These are phyloP conservation scores for Tranzscheliella williamsii DNA, from an alignment of 1,284 basidiomycete species.

Conservation along the genomic window DNA sequence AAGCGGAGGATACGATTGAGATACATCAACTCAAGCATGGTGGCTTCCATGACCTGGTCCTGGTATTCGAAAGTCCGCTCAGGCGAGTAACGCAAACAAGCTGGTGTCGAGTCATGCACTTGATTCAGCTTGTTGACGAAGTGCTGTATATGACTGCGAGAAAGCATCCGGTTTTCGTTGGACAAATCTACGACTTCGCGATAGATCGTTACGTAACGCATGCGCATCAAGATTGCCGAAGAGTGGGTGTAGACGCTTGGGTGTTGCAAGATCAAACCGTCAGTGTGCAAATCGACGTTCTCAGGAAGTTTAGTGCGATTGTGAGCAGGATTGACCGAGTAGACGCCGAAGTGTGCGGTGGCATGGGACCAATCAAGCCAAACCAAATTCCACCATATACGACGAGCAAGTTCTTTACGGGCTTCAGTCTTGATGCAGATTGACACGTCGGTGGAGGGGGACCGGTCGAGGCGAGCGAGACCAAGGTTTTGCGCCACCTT, in stretches of 20 bases:
- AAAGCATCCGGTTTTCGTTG: slow-evolving; percentile 19
- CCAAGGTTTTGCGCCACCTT: slow-evolving; percentile 43
- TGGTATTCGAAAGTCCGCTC: slow-evolving; percentile 40
- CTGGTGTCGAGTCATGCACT: slow-evolving; percentile 41
- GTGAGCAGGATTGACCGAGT: slow-evolving; percentile 50
- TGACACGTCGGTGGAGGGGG: slow-evolving; percentile 6
- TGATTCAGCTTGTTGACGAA: slow-evolving; percentile 40
- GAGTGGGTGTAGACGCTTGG: slow-evolving; percentile 41
- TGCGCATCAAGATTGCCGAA: slow-evolving; percentile 27
- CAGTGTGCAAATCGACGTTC: slow-evolving; percentile 49
- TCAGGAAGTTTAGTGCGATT: slow-evolving; percentile 47
- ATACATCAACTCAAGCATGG: slow-evolving; percentile 53
- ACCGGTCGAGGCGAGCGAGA: slow-evolving; percentile 29
- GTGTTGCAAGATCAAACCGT: slow-evolving; percentile 29
- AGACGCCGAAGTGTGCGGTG: slow-evolving; percentile 48
- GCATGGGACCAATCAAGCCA: slow-evolving; percentile 55
- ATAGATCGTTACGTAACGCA: slow-evolving; percentile 34
- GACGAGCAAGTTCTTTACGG: slow-evolving; percentile 47
- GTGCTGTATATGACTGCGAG: slow-evolving; percentile 25
- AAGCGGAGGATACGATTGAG: slow-evolving; percentile 55
- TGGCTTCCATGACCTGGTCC: slow-evolving; percentile 44
- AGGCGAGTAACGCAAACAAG: slow-evolving; percentile 47
- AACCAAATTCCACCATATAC: slow-evolving; percentile 57
- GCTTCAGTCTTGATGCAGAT: slow-evolving; percentile 31
- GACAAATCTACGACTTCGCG: slow-evolving; percentile 35